These are phyloP conservation scores for Yamadazyma aaseri DNA, from an alignment of 1,139 yeast genomes.

Conservation along the genomic window DNA sequence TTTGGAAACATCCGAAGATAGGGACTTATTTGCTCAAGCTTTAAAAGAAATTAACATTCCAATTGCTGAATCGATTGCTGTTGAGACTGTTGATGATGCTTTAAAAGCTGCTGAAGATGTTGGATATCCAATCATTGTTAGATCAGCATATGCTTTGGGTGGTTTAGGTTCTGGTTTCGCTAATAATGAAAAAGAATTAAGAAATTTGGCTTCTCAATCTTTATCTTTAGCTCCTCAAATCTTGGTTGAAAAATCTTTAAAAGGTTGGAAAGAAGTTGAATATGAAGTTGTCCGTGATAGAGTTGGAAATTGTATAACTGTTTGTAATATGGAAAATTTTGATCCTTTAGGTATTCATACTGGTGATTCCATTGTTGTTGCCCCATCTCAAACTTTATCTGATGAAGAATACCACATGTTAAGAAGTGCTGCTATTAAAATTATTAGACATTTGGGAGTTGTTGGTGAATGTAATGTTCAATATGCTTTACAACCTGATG, in stretches of 20 bases:
- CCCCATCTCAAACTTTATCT: conserved; percentile 95
- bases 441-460: conserved; percentile 96
- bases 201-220: conserved; percentile 84
- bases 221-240: conserved; percentile 91
- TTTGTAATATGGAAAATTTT: conserved; percentile 98
- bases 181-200: conserved; percentile 72
- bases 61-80: conserved; percentile 95
- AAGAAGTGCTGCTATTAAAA: conserved; percentile 94
- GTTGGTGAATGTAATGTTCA: conserved; percentile 99
- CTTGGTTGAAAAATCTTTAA: conserved; percentile 91
- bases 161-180: conserved; percentile 99
- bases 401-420: conserved; percentile 98
- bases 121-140: conserved; percentile 95
- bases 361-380: conserved; percentile 98
- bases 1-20: conserved; percentile 93
- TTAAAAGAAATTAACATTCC: conserved; percentile 91
- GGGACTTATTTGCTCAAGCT: conserved; percentile 94
- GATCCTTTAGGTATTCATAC: conserved; percentile 98
- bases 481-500: conserved; percentile 94
- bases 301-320: conserved; percentile 95
- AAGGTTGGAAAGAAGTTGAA: conserved; percentile 99
- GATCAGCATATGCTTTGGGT: conserved; percentile 97
- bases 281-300: conserved; percentile 98
- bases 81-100: conserved; percentile 90
- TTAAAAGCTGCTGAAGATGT: conserved; percentile 79